Base-by-base conservation (phyloP, 2,329 filamentous ascomycete genomes). In the Zymoseptoria brevis region DNA sequence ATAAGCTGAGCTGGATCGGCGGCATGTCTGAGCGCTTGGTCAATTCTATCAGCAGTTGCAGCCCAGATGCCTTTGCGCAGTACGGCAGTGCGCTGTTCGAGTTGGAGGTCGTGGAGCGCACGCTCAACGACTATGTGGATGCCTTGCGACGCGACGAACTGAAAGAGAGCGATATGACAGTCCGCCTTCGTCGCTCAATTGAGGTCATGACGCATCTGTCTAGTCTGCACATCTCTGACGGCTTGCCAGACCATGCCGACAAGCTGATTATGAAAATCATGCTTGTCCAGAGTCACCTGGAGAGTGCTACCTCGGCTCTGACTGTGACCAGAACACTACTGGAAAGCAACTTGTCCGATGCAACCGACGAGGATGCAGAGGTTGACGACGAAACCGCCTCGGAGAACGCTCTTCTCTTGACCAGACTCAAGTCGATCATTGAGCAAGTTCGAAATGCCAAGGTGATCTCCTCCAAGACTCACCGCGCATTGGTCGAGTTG, bases 61-160 rank as follows among this genome's bases (percentile, higher is more conserved):
- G 88, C 2, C 79, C 88, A 1, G 85, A 89, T 53, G 84, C 90
- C 60, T 97, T 97, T 72, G 81, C 83, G 52, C 85, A 80, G 64
- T 94, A 90, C 66, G 87, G 90, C 67, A 86, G 87, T 50, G 89
- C 91, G 1, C 75, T 94, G 59, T 89, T 90, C 67, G 94, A 97
- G 73, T 79, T 97, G 55, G 90, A 96, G 71, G 90, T 92, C 0
- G 90, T 97, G 9, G 94, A 99, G 75, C 83, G 91, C 59, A 89
- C 89, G 0, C 76, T 97, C 54, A 96, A 96, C 69, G 83, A 83
- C 57, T 96, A 91, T 84, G 89, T 97, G 58, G 92, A 96, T 64
- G 85, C 85, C 5, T 73, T 96, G 57, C 87, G 90, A 64, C 86
- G 85, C 56, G 91, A 96, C 66, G 91, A 96, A 58, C 77, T 97